These are phyloP conservation scores for Colletotrichum australisinense DNA, from an alignment of 2,329 filamentous ascomycete species.

Conservation along the genomic window DNA sequence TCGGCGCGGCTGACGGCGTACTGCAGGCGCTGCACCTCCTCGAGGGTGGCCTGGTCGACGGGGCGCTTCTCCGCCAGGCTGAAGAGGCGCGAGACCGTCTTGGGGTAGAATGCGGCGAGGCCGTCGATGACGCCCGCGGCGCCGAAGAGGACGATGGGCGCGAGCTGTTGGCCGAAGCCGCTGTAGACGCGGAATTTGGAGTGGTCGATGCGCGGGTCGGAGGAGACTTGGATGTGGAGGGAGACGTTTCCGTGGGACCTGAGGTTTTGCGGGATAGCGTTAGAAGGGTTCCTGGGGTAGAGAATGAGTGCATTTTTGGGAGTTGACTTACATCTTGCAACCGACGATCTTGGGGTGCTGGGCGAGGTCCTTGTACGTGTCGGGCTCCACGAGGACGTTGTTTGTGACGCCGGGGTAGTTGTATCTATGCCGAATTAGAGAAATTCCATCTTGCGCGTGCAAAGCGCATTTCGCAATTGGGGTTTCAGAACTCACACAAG, in stretches of 20 bases:
- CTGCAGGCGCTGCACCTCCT: slow-evolving; percentile 68
- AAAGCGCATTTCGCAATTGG: neutral
- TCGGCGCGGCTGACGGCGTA: slow-evolving; percentile 71
- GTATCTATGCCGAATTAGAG: slow-evolving; percentile 47
- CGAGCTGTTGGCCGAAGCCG: slow-evolving; percentile 74
- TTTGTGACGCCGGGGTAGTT: slow-evolving; percentile 75
- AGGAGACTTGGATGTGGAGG: slow-evolving; percentile 71
- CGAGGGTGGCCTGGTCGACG: slow-evolving; percentile 54
- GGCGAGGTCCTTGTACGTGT: slow-evolving; percentile 68
- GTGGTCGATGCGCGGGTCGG: slow-evolving; percentile 70
- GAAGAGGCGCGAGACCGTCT: slow-evolving; percentile 69
- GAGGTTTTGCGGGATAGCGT: neutral
- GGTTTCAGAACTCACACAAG: slow-evolving; percentile 60
- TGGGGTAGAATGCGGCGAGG: slow-evolving; percentile 73
- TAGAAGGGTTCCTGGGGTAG: too few species aligned
- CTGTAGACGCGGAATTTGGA: slow-evolving; percentile 72
- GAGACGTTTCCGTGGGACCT: slow-evolving; percentile 73
- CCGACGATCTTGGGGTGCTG: slow-evolving; percentile 74
- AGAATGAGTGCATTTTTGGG: neutral
- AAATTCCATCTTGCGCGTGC: neutral
- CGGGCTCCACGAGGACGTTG: slow-evolving; percentile 67
- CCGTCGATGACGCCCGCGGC: slow-evolving; percentile 76
- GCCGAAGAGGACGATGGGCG: slow-evolving; percentile 71
- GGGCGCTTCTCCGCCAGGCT: slow-evolving; percentile 52
- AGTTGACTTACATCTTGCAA: slow-evolving; percentile 65